Conservation (phyloP, 148 eudicot species). For the Diospyros lotus region DNA sequence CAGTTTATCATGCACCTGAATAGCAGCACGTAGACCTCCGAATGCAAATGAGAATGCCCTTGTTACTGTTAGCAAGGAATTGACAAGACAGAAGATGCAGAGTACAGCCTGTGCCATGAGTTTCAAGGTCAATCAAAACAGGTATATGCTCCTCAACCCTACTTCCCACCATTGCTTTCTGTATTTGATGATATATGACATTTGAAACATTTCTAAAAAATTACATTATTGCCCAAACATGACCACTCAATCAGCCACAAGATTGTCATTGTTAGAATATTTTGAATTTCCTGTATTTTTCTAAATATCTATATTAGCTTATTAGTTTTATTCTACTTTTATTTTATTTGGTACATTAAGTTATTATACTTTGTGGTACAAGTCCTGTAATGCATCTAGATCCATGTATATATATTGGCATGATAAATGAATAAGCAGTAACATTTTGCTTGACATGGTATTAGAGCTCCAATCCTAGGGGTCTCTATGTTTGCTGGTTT, state of each 20-base stretch:
- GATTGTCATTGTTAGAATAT: background rate
- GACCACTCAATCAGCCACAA: background rate
- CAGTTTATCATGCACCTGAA: conserved; percentile 65
- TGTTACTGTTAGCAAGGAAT: conserved; percentile 70
- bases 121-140: background rate
- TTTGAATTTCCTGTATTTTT: no score
- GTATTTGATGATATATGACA: background rate
- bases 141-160: background rate
- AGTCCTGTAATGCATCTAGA: no score
- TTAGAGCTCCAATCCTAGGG: no score
- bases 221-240: background rate
- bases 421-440: no score
- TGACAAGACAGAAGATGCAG: conserved; percentile 62
- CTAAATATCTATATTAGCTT: no score
- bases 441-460: no score
- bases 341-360: no score
- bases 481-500: no score
- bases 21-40: conserved; percentile 93
- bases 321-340: no score
- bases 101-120: conserved; percentile 55
- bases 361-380: no score
- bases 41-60: conserved; percentile 95
- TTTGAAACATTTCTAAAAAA: background rate
- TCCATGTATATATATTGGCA: no score
- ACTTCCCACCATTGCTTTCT: background rate